Evolutionary conservation across 108 stramenopile genomes (phyloP).

Genomic region (Conticribra weissflogii): DNA sequence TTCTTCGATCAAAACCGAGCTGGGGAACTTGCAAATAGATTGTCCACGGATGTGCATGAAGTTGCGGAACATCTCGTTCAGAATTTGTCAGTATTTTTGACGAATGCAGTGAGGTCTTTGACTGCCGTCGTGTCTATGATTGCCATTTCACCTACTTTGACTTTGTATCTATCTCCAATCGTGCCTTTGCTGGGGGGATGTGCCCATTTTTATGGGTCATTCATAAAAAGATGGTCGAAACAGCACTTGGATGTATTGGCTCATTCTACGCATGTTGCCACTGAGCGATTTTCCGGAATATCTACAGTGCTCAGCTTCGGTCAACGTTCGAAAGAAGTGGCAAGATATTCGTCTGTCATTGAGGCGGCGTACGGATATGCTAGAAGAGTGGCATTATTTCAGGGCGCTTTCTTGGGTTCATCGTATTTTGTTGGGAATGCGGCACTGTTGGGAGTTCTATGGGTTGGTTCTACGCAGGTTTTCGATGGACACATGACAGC

Average conservation of each 20-base stretch:
- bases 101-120: constrained; percentile 28
- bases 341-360: constrained; percentile 40
- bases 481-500: constrained; percentile 38
- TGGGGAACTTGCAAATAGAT: constrained; percentile 48
- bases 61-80: constrained; percentile 52
- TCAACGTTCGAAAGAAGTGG: constrained; percentile 19
- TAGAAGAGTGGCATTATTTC: constrained; percentile 41
- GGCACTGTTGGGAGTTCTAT: constrained; percentile 30
- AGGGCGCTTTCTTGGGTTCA: constrained; percentile 49
- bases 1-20: constrained; percentile 47
- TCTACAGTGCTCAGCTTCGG: constrained; percentile 48
- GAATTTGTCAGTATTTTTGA: constrained; percentile 41
- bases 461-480: constrained; percentile 33
- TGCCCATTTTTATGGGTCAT: constrained; percentile 35
- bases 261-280: constrained; percentile 47
- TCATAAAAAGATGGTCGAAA: constrained; percentile 35
- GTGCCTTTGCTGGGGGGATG: constrained; percentile 28
- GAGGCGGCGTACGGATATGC: constrained; percentile 47
- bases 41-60: constrained; percentile 53
- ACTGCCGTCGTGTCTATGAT: constrained; percentile 40
- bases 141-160: constrained; percentile 31
- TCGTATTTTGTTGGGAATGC: constrained; percentile 42
- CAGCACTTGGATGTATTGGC: constrained; percentile 50
- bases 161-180: constrained; percentile 29
- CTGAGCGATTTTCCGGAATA: constrained; percentile 46